Evolutionary conservation across 768 basidiomycete genomes (phyloP), one percentile per base, ranked within the genome.

Genomic region (Phlebiopsis flavidoalba): DNA sequence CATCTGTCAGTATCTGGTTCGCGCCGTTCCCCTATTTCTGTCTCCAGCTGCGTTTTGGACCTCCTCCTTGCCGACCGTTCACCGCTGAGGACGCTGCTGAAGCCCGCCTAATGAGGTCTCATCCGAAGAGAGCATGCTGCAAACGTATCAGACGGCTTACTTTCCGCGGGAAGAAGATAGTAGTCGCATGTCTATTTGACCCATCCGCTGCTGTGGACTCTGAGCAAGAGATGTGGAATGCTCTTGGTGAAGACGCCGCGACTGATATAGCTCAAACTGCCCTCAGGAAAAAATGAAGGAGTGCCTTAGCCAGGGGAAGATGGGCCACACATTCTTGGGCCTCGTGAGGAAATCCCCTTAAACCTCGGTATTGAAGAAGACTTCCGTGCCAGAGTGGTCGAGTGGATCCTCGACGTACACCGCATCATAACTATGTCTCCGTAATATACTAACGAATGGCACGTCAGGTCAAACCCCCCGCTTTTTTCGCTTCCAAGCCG

Each of bases 361-460:
- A 40, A 45, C 1, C 68, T 71, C 5, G 72, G 75, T 1, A 71
- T 82, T n/a, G 68, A 76, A 8, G 57, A 71, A 45, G 60, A 67
- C 8, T 62, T 78, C 33, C 72, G 80, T 8, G 63, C 65, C 26
- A 63, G 73, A 50, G 68, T 78, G 8, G 68, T 80, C 2, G 54
- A 69, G 26, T 84, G 83, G 82, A 71, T 83, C 19, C 71, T 84
- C 40, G 71, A 78, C 65, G 84, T 79, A 35, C 11, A 26, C 10
- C 31, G 15, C 12, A 43, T 12, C 3, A 43, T 10, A 43, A 17
- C 8, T 10, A 8, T 10, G 17, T 8, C 8, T 43, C 8, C 12
- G 12, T 8, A n/a, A 43, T 12, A 3, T 8, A 43, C 40, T 43
- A 12, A 43, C 40, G 17, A 12, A 12, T 17, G 10, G 3, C 3